Conservation (phyloP, 2,329 filamentous ascomycete species). For the Aureobasidium musti region DNA sequence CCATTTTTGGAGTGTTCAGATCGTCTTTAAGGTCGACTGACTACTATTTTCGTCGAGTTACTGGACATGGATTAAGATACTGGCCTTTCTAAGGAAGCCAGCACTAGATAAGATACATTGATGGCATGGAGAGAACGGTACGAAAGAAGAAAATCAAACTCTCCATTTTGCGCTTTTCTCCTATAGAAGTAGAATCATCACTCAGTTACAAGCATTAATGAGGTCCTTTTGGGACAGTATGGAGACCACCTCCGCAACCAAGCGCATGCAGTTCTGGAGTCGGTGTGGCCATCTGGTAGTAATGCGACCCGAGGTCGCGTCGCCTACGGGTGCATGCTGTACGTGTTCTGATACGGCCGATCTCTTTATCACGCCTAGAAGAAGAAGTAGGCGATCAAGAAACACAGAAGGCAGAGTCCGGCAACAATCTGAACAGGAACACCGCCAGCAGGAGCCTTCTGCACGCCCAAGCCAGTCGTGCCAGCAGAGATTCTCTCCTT, state of each 20-base stretch:
- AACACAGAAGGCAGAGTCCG: constrained; percentile 80
- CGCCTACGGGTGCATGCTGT: not conserved
- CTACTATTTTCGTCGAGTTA: not conserved
- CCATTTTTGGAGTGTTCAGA: not conserved
- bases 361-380: constrained; percentile 61
- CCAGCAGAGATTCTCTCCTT: constrained; percentile 54
- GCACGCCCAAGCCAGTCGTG: constrained; percentile 55
- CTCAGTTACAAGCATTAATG: constrained; percentile 23
- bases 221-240: not conserved
- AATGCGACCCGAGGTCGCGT: not conserved
- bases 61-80: no score
- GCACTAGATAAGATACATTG: not conserved
- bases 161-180: constrained; percentile 14
- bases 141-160: not conserved
- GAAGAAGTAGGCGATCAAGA: constrained; percentile 93
- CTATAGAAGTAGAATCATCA: constrained; percentile 12
- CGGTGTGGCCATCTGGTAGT: not conserved
- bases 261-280: not conserved
- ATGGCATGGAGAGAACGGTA: not conserved
- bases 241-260: not conserved
- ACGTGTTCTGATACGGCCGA: not conserved
- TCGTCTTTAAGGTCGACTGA: not conserved
- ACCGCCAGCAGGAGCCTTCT: constrained; percentile 64
- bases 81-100: not conserved
- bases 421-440: constrained; percentile 87